Evolutionary conservation across 164 flowering plant species (phyloP), one percentile per base, ranked within the genome.

Genomic region (Magnolia officinalis): DNA sequence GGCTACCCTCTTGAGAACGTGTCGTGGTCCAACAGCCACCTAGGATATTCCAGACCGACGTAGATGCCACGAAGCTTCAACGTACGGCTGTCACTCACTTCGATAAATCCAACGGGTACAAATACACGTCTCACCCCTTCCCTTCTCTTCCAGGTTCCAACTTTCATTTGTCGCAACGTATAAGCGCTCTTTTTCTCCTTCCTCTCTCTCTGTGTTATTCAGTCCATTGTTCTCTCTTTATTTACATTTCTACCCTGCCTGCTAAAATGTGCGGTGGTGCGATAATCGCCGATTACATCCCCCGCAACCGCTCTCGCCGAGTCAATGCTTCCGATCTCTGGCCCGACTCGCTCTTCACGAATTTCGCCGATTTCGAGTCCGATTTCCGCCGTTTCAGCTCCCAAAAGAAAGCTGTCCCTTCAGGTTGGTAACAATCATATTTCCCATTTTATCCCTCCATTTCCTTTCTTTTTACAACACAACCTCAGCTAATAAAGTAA

Each of bases 181-280:
- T 1, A 26, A 26, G 1, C 29, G 6, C 67, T 63, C 67, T 63
- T n/a, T n/a, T 14, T 52, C 59, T 5, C 67, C 19, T 63, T 63
- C 67, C 67, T 63, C 26, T 69, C 19, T 58, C 24, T 14, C 20
- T n/a, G 14, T n/a, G 21, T 11, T 21, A 20, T 5, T 2, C 24
- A 21, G 5, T n/a, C 24, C 24, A 13, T 21, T 64, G 21, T 21
- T 19, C 24, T 64, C 24, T 6, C 7, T 58, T 10, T 69, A 5
- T 20, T 16, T n/a, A 26, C 20, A 14, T 29, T 24, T 67, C 16
- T 24, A 14, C 26, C 8, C 19, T 67, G 6, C 29, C 49, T 37
- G 14, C 51, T 21, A 79, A 64, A 70, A 93, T 94, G 98, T 93
- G 98, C 80, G 89, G 96, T 23, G 87, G 87, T 63, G 85, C 87